Conservation (phyloP, 169 alveolate genomes). For the Plasmodium inui region DNA sequence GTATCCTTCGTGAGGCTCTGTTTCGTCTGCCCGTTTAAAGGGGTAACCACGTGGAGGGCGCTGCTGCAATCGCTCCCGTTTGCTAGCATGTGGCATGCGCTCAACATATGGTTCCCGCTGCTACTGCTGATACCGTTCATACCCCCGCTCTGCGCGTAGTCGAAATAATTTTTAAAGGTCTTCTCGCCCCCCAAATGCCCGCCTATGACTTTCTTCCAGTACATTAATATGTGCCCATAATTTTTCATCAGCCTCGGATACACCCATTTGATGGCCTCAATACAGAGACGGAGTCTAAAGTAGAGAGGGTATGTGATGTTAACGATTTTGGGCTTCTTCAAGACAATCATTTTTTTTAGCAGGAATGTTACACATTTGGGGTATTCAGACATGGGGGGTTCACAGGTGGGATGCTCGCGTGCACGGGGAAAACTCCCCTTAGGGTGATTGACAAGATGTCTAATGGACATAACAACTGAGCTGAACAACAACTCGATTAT, state of each 20-base stretch:
- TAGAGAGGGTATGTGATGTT: conserved; percentile 20
- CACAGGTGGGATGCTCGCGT: not conserved
- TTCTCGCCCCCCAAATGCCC: conserved; percentile 9
- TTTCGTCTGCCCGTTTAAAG: not conserved
- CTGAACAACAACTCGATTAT: conserved; percentile 31
- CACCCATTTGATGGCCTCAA: conserved; percentile 15
- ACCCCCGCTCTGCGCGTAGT: not conserved
- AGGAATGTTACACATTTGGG: conserved; percentile 14
- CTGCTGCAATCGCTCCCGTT: not conserved
- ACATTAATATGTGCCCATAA: conserved; percentile 51
- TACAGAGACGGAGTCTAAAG: conserved; percentile 29
- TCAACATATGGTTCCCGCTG: not conserved
- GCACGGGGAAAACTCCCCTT: not conserved
- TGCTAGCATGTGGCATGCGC: not conserved
- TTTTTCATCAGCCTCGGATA: conserved; percentile 15
- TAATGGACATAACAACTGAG: not conserved
- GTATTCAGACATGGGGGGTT: conserved; percentile 4
- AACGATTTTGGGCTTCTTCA: conserved; percentile 29
- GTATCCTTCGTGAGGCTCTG: not conserved
- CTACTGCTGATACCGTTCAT: not conserved
- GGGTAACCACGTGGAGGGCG: not conserved
- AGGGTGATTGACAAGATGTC: not conserved
- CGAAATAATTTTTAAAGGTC: conserved; percentile 51
- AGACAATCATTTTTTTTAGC: conserved; percentile 33
- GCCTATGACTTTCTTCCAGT: conserved; percentile 37